Evolutionary conservation across 2,329 filamentous ascomycete species (phyloP).

Genomic region (Xylariomycetidae sp.): DNA sequence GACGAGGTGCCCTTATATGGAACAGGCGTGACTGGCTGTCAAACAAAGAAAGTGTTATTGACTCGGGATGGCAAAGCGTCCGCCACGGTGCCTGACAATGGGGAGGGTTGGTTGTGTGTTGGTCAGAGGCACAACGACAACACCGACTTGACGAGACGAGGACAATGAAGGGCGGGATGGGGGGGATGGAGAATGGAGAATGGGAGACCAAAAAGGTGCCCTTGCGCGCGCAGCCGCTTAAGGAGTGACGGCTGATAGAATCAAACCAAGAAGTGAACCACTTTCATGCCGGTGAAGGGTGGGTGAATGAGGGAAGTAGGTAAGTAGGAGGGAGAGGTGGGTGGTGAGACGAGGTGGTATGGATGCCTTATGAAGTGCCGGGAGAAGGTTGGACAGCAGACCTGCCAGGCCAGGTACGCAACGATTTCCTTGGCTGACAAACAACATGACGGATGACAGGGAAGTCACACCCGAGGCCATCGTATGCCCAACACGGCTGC

Average conservation of each 20-base stretch:
- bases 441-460: too few relatives aligned
- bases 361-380: slow-evolving; percentile 8
- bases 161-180: slow-evolving; percentile 4
- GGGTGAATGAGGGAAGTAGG: background rate
- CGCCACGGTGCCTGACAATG: slow-evolving; percentile 16
- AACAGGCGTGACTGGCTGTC: slow-evolving; percentile 6
- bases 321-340: background rate
- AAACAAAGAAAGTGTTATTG: slow-evolving; percentile 9
- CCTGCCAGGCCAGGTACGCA: too few relatives aligned
- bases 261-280: slow-evolving; percentile 7
- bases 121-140: background rate
- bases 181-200: slow-evolving; percentile 3
- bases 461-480: too few relatives aligned
- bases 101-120: slow-evolving; percentile 1
- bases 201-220: slow-evolving; percentile 3
- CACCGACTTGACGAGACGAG: slow-evolving; percentile 10
- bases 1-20: too few relatives aligned
- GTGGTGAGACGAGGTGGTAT: slow-evolving; percentile 2
- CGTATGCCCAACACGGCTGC: too few relatives aligned
- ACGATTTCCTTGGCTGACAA: too few relatives aligned
- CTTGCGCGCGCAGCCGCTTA: slow-evolving; percentile 16
- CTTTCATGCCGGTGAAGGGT: slow-evolving; percentile 5
- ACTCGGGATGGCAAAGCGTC: slow-evolving; percentile 2
- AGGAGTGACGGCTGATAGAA: slow-evolving; percentile 25
- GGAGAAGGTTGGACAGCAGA: slow-evolving; percentile 7